Evolutionary conservation across 192 early-diverging fungal species (phyloP).

Genomic region (Coemansia sp.): DNA sequence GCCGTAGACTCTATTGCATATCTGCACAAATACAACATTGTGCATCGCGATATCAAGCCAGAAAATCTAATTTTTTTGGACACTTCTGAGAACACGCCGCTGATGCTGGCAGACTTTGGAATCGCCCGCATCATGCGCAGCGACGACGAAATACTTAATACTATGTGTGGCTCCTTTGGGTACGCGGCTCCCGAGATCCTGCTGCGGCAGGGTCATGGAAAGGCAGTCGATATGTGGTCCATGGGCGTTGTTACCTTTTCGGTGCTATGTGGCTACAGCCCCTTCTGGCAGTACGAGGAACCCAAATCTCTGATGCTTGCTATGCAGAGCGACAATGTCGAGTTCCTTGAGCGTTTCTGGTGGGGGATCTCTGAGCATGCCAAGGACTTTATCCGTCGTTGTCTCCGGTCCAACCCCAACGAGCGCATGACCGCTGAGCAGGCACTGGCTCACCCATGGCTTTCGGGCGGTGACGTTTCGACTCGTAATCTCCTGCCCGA

Average conservation of each 20-base stretch:
- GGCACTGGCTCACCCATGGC: conserved; percentile 85
- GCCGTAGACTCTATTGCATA: conserved; percentile 78
- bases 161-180: conserved; percentile 85
- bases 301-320: conserved; percentile 59
- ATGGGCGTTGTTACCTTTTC: conserved; percentile 91
- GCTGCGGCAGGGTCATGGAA: conserved; percentile 78
- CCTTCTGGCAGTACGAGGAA: conserved; percentile 64
- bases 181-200: conserved; percentile 87
- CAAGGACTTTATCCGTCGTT: conserved; percentile 68
- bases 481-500: conserved; percentile 83
- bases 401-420: conserved; percentile 67
- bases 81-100: conserved; percentile 59
- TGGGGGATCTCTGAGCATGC: conserved; percentile 79
- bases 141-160: conserved; percentile 68
- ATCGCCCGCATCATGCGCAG: conserved; percentile 67
- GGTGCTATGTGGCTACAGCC: conserved; percentile 80
- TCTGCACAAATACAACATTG: conserved; percentile 82
- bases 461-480: conserved; percentile 59
- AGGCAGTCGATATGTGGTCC: conserved; percentile 93
- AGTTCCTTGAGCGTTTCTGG: conserved; percentile 76
- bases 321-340: conserved; percentile 64
- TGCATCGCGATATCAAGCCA: conserved; percentile 84
- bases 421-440: conserved; percentile 76
- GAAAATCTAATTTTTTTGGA: conserved; percentile 85
- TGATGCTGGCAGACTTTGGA: conserved; percentile 88